These are phyloP conservation scores for carrot (Daucus carota) DNA, from an alignment of 129 eudicot species.

Conservation along the genomic window DNA sequence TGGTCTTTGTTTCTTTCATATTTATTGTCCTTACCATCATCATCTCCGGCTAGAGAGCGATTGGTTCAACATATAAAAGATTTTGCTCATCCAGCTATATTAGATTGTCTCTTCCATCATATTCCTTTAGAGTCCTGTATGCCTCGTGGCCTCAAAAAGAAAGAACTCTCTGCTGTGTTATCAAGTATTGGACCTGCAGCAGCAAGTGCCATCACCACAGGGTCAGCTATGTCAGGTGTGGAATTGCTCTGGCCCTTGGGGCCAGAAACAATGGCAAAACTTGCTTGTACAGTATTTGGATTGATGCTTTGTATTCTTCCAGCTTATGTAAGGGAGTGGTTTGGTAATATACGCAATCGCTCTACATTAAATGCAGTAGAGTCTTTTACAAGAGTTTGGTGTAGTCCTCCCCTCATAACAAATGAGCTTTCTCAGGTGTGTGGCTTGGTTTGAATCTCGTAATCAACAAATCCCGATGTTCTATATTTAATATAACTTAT, in stretches of 20 bases:
- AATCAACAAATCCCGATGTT: background rate
- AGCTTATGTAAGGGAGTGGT: constrained; percentile 95
- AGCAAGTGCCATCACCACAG: constrained; percentile 52
- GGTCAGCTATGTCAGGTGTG: constrained; percentile 47
- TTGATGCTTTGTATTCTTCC: constrained; percentile 88
- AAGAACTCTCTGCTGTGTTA: constrained; percentile 41
- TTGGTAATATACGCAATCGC: constrained; percentile 77
- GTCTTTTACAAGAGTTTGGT: constrained; percentile 79
- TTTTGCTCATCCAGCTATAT: constrained; percentile 43
- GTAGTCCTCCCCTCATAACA: constrained; percentile 77
- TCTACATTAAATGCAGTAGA: constrained; percentile 61
- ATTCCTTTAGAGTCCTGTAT: constrained; percentile 62
- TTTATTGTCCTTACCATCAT: constrained; percentile 53
- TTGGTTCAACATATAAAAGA: constrained; percentile 68
- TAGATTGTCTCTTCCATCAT: constrained; percentile 83
- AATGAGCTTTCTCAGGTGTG: constrained; percentile 90
- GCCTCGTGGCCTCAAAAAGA: constrained; percentile 41
- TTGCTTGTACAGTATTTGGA: constrained; percentile 84
- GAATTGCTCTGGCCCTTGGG: constrained; percentile 77
- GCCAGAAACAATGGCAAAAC: constrained; percentile 55
- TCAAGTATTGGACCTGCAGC: constrained; percentile 55
- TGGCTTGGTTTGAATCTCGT: background rate
- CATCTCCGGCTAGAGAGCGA: constrained; percentile 59
- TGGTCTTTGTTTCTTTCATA: constrained; percentile 78
- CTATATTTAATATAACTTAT: background rate